Conservation (phyloP, 2,329 filamentous ascomycete species). For the Canariomyces notabilis region DNA sequence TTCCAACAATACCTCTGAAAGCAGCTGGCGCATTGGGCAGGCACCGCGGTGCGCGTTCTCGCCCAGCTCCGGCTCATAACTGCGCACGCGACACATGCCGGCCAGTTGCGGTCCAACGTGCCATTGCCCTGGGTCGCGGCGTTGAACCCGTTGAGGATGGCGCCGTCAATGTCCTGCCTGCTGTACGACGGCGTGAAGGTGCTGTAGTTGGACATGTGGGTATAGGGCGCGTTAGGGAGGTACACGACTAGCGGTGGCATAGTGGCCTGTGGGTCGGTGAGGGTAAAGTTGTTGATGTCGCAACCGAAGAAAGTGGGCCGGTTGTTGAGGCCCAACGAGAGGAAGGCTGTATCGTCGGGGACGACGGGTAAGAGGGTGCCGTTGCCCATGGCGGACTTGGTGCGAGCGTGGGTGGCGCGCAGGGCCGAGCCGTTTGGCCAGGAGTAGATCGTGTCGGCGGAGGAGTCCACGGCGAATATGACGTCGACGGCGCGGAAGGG, state of each 20-base stretch:
- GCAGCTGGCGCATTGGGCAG: constrained; percentile 68
- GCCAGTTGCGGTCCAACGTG: constrained; percentile 69
- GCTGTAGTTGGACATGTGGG: constrained; percentile 68
- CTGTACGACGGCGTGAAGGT: constrained; percentile 67
- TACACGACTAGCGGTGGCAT: constrained; percentile 55
- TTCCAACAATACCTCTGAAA: constrained; percentile 89
- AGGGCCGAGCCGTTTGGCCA: constrained; percentile 59
- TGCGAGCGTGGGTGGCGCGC: constrained; percentile 52
- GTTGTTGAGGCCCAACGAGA: constrained; percentile 54
- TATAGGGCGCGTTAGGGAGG: constrained; percentile 78
- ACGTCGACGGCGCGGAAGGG: constrained; percentile 51
- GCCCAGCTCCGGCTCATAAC: constrained; percentile 71
- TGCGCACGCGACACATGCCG: constrained; percentile 80
- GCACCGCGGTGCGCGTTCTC: constrained; percentile 63
- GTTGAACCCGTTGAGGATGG: constrained; percentile 83
- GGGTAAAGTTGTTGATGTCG: constrained; percentile 33
- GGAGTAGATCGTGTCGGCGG: constrained; percentile 51
- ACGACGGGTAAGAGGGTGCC: constrained; percentile 55
- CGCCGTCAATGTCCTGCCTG: constrained; percentile 62
- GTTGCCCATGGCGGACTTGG: constrained; percentile 35
- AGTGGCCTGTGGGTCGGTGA: too few species aligned
- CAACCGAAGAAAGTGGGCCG: constrained; percentile 61
- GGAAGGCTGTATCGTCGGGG: constrained; percentile 50
- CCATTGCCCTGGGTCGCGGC: constrained; percentile 77
- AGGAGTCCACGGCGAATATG: constrained; percentile 59